phyloP scores from a whole-genome alignment of 495 filamentous ascomycete genomes.

The Neurospora cerealis region DNA sequence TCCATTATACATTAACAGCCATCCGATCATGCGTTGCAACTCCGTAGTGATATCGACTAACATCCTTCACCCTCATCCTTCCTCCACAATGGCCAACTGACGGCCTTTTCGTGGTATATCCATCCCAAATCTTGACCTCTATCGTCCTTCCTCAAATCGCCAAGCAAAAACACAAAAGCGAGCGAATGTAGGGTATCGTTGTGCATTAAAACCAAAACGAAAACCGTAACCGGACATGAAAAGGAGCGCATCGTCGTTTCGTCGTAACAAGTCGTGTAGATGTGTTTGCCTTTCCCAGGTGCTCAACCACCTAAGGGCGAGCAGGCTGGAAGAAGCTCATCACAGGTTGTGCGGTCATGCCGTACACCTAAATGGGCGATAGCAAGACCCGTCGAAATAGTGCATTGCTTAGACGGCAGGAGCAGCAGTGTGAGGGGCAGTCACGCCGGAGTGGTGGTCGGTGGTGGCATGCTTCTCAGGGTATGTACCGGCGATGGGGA shows the following conservation, averaged over 20 bases:
- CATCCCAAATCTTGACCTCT: neutral
- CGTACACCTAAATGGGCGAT: neutral
- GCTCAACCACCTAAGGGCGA: neutral
- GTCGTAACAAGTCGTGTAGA: neutral
- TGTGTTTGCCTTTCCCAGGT: neutral
- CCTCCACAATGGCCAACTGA: neutral
- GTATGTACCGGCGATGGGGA: conserved; percentile 28
- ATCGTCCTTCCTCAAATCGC: neutral
- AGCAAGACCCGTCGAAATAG: neutral
- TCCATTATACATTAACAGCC: neutral
- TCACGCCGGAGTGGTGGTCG: conserved; percentile 12
- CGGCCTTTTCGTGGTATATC: neutral
- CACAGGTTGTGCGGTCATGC: neutral
- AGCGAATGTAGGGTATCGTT: neutral
- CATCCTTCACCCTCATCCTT: neutral
- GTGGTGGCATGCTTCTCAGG: conserved; percentile 33
- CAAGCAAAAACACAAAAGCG: neutral
- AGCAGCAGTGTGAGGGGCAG: conserved; percentile 15
- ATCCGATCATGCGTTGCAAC: neutral
- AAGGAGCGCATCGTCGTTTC: neutral
- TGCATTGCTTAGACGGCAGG: neutral
- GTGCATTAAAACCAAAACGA: neutral
- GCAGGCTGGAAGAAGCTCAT: neutral
- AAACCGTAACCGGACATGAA: neutral
- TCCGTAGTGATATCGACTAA: neutral